Conservation (phyloP, 352 stramenopile species). For the Halophytophthora batemanensis region DNA sequence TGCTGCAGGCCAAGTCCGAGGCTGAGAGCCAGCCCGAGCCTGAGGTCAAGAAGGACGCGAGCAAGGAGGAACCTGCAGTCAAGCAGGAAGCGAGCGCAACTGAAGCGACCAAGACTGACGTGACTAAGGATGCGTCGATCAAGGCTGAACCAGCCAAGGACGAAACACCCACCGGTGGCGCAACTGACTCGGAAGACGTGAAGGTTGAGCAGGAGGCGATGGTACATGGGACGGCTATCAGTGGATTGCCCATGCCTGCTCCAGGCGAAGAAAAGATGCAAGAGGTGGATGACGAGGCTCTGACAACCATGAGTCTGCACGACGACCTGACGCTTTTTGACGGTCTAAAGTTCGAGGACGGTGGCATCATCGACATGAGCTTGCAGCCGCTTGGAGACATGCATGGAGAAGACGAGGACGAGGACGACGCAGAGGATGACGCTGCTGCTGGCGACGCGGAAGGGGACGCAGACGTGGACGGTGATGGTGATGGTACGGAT, state of each 20-base stretch:
- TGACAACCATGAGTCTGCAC: slow-evolving; percentile 74
- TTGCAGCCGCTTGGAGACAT: slow-evolving; percentile 21
- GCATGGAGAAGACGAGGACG: slow-evolving; percentile 17
- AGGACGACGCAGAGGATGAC: slow-evolving; percentile 26
- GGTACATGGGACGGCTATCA: neutral
- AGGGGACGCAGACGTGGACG: slow-evolving; percentile 22
- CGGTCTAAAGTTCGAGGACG: slow-evolving; percentile 82
- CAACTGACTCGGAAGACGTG: slow-evolving; percentile 35
- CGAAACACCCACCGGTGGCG: slow-evolving; percentile 14
- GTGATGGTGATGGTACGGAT: slow-evolving; percentile 33
- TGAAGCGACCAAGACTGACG: neutral
- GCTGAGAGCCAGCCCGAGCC: neutral
- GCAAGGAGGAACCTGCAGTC: slow-evolving; percentile 3
- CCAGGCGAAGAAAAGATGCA: slow-evolving; percentile 8
- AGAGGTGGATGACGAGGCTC: slow-evolving; percentile 51
- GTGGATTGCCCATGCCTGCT: neutral
- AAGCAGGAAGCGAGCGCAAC: slow-evolving; percentile 9
- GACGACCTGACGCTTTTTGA: slow-evolving; percentile 84
- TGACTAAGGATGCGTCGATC: slow-evolving; percentile 1
- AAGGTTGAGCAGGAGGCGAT: slow-evolving; percentile 27
- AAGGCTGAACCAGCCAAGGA: slow-evolving; percentile 11
- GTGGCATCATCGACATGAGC: slow-evolving; percentile 78
- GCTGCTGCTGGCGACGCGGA: slow-evolving; percentile 12
- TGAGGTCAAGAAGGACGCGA: slow-evolving; percentile 6
- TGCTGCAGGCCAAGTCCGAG: too few species aligned